phyloP scores from a whole-genome alignment of 257 asterid species.

The Verbascum thapsus region DNA sequence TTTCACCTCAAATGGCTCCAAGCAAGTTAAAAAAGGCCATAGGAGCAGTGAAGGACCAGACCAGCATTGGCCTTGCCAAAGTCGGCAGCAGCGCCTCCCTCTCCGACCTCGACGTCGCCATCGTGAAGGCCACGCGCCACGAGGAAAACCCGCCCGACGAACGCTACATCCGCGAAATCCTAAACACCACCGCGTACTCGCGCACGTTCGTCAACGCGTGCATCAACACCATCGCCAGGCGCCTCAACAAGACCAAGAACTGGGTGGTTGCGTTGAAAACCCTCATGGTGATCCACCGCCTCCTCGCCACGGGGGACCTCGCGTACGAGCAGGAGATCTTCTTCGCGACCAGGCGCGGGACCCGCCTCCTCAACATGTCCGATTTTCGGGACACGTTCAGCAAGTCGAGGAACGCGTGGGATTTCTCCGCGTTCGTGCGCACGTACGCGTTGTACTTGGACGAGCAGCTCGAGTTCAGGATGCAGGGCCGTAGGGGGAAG shows the following conservation, averaged over 20 bases:
- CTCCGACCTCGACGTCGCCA: slow-evolving; percentile 90
- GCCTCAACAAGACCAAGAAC: slow-evolving; percentile 80
- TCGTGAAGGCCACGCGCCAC: slow-evolving; percentile 92
- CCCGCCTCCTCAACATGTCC: slow-evolving; percentile 89
- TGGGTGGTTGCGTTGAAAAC: slow-evolving; percentile 92
- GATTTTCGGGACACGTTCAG: slow-evolving; percentile 77
- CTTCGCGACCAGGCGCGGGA: slow-evolving; percentile 85
- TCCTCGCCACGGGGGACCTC: slow-evolving; percentile 70
- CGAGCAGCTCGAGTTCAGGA: slow-evolving; percentile 73
- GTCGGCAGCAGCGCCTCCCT: slow-evolving; percentile 69
- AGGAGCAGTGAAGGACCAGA: slow-evolving; percentile 89
- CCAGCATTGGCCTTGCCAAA: slow-evolving; percentile 93
- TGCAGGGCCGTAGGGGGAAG: slow-evolving; percentile 72
- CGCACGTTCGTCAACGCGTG: slow-evolving; percentile 71
- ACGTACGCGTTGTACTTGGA: slow-evolving; percentile 77
- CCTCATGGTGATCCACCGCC: slow-evolving; percentile 80
- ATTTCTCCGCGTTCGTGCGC: slow-evolving; percentile 80
- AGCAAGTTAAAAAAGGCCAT: slow-evolving; percentile 86
- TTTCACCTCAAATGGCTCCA: slow-evolving; percentile 56
- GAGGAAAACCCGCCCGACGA: slow-evolving; percentile 94
- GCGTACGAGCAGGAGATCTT: slow-evolving; percentile 87
- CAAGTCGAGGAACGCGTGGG: slow-evolving; percentile 64
- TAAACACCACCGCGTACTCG: slow-evolving; percentile 73
- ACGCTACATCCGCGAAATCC: slow-evolving; percentile 69
- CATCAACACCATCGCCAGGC: slow-evolving; percentile 66